Conservation (phyloP, 2,329 filamentous ascomycete species). For the Huntiella moniliformis region DNA sequence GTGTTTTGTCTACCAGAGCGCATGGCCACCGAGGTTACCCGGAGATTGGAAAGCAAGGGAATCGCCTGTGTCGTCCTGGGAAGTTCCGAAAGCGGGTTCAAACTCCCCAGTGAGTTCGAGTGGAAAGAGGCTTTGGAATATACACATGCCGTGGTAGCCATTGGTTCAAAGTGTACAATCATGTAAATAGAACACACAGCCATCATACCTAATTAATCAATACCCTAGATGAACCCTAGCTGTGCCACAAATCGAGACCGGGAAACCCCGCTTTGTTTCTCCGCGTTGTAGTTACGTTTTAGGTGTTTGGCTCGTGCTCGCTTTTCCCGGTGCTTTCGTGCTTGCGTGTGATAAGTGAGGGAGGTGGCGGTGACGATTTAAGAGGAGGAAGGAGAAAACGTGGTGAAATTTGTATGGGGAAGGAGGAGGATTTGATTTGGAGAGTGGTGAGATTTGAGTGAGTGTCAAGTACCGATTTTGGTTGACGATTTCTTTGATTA, state of each 20-base stretch:
- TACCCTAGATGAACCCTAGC: too few relatives aligned
- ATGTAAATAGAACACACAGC: slow-evolving; percentile 3
- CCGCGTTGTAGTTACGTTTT: too few relatives aligned
- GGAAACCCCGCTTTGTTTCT: too few relatives aligned
- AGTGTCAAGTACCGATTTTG: background rate
- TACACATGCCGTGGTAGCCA: slow-evolving; percentile 10
- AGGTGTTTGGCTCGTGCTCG: too few relatives aligned
- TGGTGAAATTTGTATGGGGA: too few relatives aligned
- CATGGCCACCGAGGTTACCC: slow-evolving; percentile 6
- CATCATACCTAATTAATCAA: too few relatives aligned
- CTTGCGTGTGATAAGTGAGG: too few relatives aligned
- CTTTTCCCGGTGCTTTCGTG: too few relatives aligned
- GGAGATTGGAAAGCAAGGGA: slow-evolving; percentile 4
- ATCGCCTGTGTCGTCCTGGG: slow-evolving; percentile 6
- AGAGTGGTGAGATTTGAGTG: background rate
- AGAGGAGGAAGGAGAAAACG: too few relatives aligned
- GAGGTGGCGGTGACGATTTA: too few relatives aligned
- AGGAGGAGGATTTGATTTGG: too few relatives aligned
- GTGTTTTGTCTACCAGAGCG: slow-evolving; percentile 9
- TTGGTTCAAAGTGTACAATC: slow-evolving; percentile 8
- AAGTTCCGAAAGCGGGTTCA: slow-evolving; percentile 8
- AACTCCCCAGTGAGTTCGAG: slow-evolving; percentile 5
- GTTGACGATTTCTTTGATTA: background rate
- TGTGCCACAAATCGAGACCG: too few relatives aligned
- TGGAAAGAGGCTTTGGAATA: slow-evolving; percentile 10